phyloP scores from a whole-genome alignment of 495 filamentous ascomycete genomes.

The Extremus antarcticus region DNA sequence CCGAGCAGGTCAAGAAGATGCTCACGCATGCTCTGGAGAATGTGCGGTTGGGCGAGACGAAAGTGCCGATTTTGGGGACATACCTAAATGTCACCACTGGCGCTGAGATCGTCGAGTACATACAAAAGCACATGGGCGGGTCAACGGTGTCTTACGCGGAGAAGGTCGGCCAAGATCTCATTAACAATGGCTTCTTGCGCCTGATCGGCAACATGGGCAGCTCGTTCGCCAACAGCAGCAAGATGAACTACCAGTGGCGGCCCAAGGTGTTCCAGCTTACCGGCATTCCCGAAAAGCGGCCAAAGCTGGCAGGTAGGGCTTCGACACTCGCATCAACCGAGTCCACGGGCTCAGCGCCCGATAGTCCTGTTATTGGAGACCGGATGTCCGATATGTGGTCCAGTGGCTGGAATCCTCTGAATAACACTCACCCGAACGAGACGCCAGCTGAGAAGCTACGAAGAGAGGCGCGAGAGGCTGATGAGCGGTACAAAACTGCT shows the following conservation, averaged over 20 bases:
- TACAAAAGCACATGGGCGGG: slow-evolving; percentile 75
- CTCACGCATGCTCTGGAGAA: slow-evolving; percentile 75
- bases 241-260: slow-evolving; percentile 95
- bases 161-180: slow-evolving; percentile 84
- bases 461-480: slow-evolving; percentile 79
- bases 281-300: slow-evolving; percentile 73
- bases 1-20: slow-evolving; percentile 82
- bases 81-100: slow-evolving; percentile 88
- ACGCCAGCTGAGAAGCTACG: slow-evolving; percentile 77
- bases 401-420: slow-evolving; percentile 79
- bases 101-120: slow-evolving; percentile 86
- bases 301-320: slow-evolving; percentile 55
- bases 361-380: slow-evolving; percentile 53
- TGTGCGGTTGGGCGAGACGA: slow-evolving; percentile 77
- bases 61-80: slow-evolving; percentile 88
- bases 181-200: slow-evolving; percentile 74
- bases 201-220: slow-evolving; percentile 90
- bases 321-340: slow-evolving; percentile 44
- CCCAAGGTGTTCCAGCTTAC: slow-evolving; percentile 79
- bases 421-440: slow-evolving; percentile 81
- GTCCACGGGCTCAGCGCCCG: slow-evolving; percentile 25
- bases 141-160: slow-evolving; percentile 79
- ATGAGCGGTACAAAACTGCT: slow-evolving; percentile 82
- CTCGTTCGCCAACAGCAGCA: slow-evolving; percentile 92
- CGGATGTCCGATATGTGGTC: slow-evolving; percentile 40